Percentiles rank a stretch among this genome's conserved stretches.
Evolutionary conservation across 192 early-diverging fungal species (phyloP).

Genomic region (Obelidium mucronatum): DNA sequence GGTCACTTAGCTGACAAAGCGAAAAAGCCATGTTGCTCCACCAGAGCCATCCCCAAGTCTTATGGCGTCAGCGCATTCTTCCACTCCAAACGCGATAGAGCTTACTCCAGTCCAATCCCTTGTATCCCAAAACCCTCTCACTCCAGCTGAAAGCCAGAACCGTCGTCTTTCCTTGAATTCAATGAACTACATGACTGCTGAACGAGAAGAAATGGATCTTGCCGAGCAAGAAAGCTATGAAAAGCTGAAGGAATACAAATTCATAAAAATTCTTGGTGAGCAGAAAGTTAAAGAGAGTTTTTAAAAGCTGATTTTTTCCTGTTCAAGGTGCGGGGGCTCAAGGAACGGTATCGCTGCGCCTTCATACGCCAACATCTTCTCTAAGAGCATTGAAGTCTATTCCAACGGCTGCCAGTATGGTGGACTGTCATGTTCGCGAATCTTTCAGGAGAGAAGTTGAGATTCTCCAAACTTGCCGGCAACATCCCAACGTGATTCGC

Average conservation of each 20-base stretch:
- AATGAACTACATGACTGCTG: background rate
- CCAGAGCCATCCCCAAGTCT: background rate
- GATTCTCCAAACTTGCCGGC: slow-evolving; percentile 2
- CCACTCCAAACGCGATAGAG: background rate
- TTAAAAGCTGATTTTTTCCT: background rate
- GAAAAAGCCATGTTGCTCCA: no score
- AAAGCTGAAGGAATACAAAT: slow-evolving; percentile 34
- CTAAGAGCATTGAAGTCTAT: slow-evolving; percentile 33
- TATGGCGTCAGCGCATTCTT: background rate
- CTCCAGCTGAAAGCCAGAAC: no score
- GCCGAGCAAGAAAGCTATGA: background rate
- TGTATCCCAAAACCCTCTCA: no score
- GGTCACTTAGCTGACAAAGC: no score
- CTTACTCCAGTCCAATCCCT: background rate
- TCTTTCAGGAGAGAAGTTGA: slow-evolving; percentile 35
- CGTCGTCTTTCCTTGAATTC: no score
- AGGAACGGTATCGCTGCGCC: slow-evolving; percentile 33
- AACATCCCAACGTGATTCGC: slow-evolving; percentile 31
- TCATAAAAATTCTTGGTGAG: slow-evolving; percentile 34
- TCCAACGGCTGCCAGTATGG: slow-evolving; percentile 4
- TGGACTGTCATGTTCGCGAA: slow-evolving; percentile 21
- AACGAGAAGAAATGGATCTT: background rate
- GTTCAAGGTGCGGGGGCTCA: slow-evolving; percentile 34
- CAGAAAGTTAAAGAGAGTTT: background rate
- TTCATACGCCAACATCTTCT: slow-evolving; percentile 30